phyloP scores from a whole-genome alignment of 1,139 yeast species.

The Debaryomyces psychrophilus region DNA sequence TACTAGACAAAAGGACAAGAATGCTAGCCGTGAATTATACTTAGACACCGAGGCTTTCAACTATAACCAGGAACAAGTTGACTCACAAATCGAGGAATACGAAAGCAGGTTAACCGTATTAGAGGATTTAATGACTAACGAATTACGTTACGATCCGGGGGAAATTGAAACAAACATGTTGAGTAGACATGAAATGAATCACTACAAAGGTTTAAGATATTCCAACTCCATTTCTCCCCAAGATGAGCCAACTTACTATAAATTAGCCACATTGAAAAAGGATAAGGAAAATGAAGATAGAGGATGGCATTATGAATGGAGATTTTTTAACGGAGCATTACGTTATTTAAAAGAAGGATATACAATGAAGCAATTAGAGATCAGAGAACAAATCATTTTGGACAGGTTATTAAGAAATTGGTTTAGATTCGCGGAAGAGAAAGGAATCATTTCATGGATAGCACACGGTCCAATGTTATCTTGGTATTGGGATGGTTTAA shows the following conservation, averaged over 20 bases:
- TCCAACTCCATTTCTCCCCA: conserved; percentile 19
- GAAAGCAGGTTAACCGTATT: conserved; percentile 23
- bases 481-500: conserved; percentile 43
- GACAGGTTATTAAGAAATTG: conserved; percentile 38
- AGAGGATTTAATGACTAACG: conserved; percentile 29
- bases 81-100: conserved; percentile 21
- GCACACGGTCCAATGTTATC: conserved; percentile 56
- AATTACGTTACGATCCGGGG: conserved; percentile 24
- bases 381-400: conserved; percentile 33
- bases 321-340: conserved; percentile 38
- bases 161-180: conserved; percentile 18
- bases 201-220: conserved; percentile 28
- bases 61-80: conserved; percentile 25
- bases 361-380: conserved; percentile 29
- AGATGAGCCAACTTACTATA: conserved; percentile 36
- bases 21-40: conserved; percentile 23
- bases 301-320: conserved; percentile 48
- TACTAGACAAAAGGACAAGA: conserved; percentile 20
- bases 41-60: conserved; percentile 25
- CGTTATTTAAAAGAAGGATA: conserved; percentile 26
- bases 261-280: conserved; percentile 35
- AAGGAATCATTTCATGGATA: conserved; percentile 47
- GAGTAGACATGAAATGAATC: conserved; percentile 28
- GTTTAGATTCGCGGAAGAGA: conserved; percentile 39
- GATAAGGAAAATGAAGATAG: conserved; percentile 31